Conservation (phyloP, 345 rosid species). For the Hevea brasiliensis region DNA sequence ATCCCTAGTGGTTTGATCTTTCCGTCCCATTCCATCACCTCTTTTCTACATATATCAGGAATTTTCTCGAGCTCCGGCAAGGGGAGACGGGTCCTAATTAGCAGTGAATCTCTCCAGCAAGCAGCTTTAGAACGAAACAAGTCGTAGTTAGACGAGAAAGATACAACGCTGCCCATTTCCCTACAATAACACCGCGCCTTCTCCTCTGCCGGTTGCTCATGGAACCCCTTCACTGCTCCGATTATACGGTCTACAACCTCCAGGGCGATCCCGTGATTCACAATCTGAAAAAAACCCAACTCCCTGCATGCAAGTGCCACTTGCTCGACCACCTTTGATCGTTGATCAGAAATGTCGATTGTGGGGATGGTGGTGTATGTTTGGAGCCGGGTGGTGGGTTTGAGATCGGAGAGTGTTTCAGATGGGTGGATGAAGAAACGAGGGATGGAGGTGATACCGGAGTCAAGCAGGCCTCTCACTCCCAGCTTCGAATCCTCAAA, state of each 20-base stretch:
- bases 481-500: conserved; percentile 49
- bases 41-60: conserved; percentile 19
- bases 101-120: conserved; percentile 61
- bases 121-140: conserved; percentile 51
- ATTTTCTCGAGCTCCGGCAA: conserved; percentile 10
- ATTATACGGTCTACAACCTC: conserved; percentile 38
- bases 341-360: conserved; percentile 41
- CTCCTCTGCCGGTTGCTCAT: conserved; percentile 40
- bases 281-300: conserved; percentile 50
- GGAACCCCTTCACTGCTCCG: conserved; percentile 33
- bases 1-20: conserved; percentile 6
- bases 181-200: conserved; percentile 40
- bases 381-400: not conserved
- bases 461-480: conserved; percentile 49
- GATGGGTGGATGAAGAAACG: conserved; percentile 48
- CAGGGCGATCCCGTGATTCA: conserved; percentile 44
- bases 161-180: conserved; percentile 23
- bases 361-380: conserved; percentile 28
- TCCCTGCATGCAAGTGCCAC: conserved; percentile 34
- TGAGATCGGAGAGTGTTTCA: conserved; percentile 34
- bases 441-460: conserved; percentile 49
- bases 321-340: conserved; percentile 28
- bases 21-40: conserved; percentile 20
- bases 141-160: conserved; percentile 47
- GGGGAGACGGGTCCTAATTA: conserved; percentile 22